Evolutionary conservation across 75 land plant genomes (phyloP), one percentile per base, ranked within the genome.

Genomic region (Ceratopteris richardii): DNA sequence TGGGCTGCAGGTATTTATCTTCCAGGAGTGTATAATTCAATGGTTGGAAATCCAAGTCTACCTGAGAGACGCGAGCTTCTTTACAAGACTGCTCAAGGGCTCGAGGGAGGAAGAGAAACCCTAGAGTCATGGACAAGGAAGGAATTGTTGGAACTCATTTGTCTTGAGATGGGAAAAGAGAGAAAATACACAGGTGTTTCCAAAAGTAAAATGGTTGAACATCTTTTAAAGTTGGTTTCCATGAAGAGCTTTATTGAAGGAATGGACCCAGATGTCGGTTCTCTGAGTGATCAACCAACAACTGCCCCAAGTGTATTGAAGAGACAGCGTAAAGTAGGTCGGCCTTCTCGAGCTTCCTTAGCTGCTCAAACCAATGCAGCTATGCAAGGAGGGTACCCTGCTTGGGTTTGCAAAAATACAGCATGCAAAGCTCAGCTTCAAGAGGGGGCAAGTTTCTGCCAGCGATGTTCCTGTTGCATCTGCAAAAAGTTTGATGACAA

Each of bases 161-260:
- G 82, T 67, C 76, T 72, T n/a, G 88, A 81, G 68, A 66, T 76
- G 71, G 92, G 87, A 31, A 84, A 82, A 61, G 88, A 87, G 51
- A 68, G 84, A 54, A 84, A 84, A 56, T 84, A 78, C 56, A 80
- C 92, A n/a, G 84, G 92, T 28, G 60, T 80, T 43, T 58, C 88
- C 18, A 87, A 84, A 66, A 42, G 44, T n/a, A 78, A 70, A 65
- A 57, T 87, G 55, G 78, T 87, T 39, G 92, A 84, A 29, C 40
- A 75, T 11, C 84, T 87, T 51, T 29, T 87, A 30, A 78, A 61
- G 67, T 56, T 84, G 37, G 72, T 81, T 0, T 54, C 70, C 25
- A 65, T 62, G 28, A 84, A 81, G 29, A 56, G 31, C 23, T 2
- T 40, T 9, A 14, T 9, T 10, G 42, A 40, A 40, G 42, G 42